Conservation (phyloP, 495 filamentous ascomycete species). For the Aspergillus bertholletiae region DNA sequence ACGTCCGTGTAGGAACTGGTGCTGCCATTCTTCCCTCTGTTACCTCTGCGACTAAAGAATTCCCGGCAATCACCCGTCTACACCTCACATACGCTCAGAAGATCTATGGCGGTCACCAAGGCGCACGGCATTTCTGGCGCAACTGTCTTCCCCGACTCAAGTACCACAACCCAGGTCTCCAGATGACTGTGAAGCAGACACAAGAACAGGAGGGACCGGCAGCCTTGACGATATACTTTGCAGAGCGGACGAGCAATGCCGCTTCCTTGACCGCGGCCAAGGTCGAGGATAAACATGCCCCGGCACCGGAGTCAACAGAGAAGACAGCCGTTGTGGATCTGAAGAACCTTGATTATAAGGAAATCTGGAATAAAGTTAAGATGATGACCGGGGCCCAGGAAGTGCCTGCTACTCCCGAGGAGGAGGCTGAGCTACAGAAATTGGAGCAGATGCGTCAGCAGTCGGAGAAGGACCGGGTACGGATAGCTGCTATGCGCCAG, state of each 20-base stretch:
- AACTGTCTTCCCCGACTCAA: constrained; percentile 79
- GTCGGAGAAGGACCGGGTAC: constrained; percentile 51
- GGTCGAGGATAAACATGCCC: constrained; percentile 34
- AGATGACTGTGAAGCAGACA: constrained; percentile 75
- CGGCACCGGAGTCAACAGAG: constrained; percentile 29
- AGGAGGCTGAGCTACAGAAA: constrained; percentile 55
- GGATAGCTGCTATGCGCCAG: constrained; percentile 52
- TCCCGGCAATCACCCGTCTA: constrained; percentile 65
- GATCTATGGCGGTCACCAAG: constrained; percentile 60
- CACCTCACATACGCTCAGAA: constrained; percentile 74
- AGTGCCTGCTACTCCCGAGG: constrained; percentile 56
- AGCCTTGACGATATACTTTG: constrained; percentile 77
- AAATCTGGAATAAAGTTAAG: constrained; percentile 69
- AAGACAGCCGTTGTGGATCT: constrained; percentile 32
- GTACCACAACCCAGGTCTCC: constrained; percentile 84
- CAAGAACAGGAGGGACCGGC: constrained; percentile 47
- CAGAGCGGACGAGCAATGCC: constrained; percentile 33
- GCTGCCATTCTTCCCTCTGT: constrained; percentile 70
- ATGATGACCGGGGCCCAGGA: constrained; percentile 62
- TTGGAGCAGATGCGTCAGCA: constrained; percentile 53
- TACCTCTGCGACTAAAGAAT: constrained; percentile 44
- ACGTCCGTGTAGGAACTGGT: constrained; percentile 71
- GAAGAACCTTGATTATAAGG: constrained; percentile 32
- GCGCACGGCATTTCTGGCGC: constrained; percentile 88
- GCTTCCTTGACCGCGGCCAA: constrained; percentile 23